These are phyloP conservation scores for Mrakia blollopis DNA, from an alignment of 768 basidiomycete genomes.

Conservation along the genomic window DNA sequence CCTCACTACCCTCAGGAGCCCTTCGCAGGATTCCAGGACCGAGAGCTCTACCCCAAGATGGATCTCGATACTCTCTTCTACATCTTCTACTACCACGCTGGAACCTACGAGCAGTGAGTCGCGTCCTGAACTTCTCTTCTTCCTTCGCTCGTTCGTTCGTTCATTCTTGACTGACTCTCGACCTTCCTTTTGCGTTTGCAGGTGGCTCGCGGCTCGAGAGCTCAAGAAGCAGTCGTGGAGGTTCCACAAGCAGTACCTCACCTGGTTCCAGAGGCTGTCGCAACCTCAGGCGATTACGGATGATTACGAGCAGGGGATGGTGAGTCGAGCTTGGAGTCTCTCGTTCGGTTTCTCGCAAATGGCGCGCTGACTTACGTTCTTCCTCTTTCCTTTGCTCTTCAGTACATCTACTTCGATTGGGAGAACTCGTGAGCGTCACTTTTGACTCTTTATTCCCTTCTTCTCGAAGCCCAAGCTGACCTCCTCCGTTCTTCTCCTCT, in stretches of 20 bases:
- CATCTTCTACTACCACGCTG: slow-evolving; percentile 95
- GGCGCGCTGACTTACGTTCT: too few species aligned
- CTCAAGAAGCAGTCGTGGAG: slow-evolving; percentile 97
- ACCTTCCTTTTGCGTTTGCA: slow-evolving; percentile 40
- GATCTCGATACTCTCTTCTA: slow-evolving; percentile 98
- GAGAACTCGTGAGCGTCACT: slow-evolving; percentile 68
- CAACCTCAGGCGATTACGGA: slow-evolving; percentile 98
- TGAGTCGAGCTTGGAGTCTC: background rate
- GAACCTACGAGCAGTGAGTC: slow-evolving; percentile 93
- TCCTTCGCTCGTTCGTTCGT: background rate
- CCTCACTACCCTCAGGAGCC: slow-evolving; percentile 90
- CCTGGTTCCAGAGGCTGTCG: slow-evolving; percentile 98
- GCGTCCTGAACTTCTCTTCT: background rate
- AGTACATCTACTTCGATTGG: slow-evolving; percentile 82
- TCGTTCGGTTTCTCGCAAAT: background rate
- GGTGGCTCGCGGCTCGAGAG: slow-evolving; percentile 93
- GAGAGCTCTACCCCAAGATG: slow-evolving; percentile 78
- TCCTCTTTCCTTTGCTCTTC: background rate
- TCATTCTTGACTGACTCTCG: background rate
- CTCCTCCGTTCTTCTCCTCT: background rate
- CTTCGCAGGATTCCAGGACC: slow-evolving; percentile 69
- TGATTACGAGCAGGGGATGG: slow-evolving; percentile 82
- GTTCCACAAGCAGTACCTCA: slow-evolving; percentile 98
- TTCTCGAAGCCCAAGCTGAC: background rate
- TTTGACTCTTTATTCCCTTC: slow-evolving; percentile 62